Base-by-base conservation (phyloP, 306 rosid genomes). In the Fragaria vesca region DNA sequence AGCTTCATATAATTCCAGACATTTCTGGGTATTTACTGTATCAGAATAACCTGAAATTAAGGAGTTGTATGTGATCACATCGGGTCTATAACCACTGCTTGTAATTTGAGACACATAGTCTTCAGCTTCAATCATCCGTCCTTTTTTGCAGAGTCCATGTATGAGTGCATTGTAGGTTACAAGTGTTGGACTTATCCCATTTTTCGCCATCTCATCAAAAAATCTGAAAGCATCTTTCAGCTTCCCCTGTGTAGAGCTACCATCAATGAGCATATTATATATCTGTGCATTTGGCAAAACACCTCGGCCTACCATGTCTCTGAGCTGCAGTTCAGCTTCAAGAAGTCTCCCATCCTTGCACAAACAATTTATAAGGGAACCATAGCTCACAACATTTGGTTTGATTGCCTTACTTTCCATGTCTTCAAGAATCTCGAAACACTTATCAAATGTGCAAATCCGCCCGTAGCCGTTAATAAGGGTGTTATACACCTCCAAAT, bases 51-150 rank as follows among this genome's bases (percentile, higher is more conserved):
- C 97, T 45, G 96, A 80, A 75, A 91, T 91, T 68, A 93, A 79
- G 76, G 97, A 91, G 82, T 91, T 93, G 82, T 88, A 93, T 73
- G 98, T 87, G 75, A 93, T 86, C 38, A 88, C 93, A 77, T 93
- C 92, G 1, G 96, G 93, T 28, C 51, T 86, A 67, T 71, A 61
- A 69, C 96, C 91, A 47, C 75, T 83, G 62, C 62, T 55, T 50
- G 78, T 52, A 82, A 91, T 85, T 75, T 82, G 81, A 66, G 81
- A 82, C 48, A 80, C 75, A 63, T 79, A 69, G n/a, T 81, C 86
- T 82, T 89, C 97, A 66, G 97, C 97, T 82, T 93, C 90, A 5
- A 12, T 73, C 42, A 81, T 55, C 86, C 80, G 81, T 67, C 93
- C 98, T 34, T 86, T 83, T 66, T 67, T 85, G 87, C 97, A 90